Base-by-base conservation (phyloP, 345 rosid genomes). In the Cardamine resedifolia region DNA sequence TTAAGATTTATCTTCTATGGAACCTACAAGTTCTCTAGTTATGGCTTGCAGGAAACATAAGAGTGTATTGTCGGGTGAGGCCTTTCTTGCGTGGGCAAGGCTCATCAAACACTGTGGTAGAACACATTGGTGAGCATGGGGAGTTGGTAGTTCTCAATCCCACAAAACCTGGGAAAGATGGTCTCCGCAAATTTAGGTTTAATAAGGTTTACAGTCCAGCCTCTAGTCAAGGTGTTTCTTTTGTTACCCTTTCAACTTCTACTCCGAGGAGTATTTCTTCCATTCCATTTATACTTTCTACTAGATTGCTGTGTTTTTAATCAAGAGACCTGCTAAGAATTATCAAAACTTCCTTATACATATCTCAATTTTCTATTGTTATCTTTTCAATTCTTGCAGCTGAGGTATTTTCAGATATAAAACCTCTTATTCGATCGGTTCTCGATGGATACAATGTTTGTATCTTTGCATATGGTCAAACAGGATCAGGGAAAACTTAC, bases 381-480 rank as follows among this genome's bases (percentile, higher is more conserved):
- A 31, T 52, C 27, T 66, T 68, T 58, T 45, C 38, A 53, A 76
- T 69, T 45, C 63, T 82, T 77, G 72, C 88, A 91, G 99, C 62
- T 68, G 90, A 88, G 57, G 96, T 95, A 50, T 91, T 82, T 80
- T 72, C 87, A 12, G 96, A 95, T 58, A 82, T 85, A 19, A 87
- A 87, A 77, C 93, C 96, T 0, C 85, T 91, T 77, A 61, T 91
- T 34, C 84, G 89, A 14, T 91, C 90, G 2, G 93, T 86, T 14
- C 85, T 91, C 8, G 98, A 95, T 83, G 99, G 99, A 20, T 91
- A 85, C 68, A 88, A 84, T 66, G 98, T 87, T 1, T 91, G 99
- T 66, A 95, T 95, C 62, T 91, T 95, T 81, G 99, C 99, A 4
- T 95, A 95, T 61, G 99, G 99, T 34, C 99, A 95, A 80, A 94